Conservation (phyloP, 2,329 filamentous ascomycete species). For the Aspergillus transmontanensis region DNA sequence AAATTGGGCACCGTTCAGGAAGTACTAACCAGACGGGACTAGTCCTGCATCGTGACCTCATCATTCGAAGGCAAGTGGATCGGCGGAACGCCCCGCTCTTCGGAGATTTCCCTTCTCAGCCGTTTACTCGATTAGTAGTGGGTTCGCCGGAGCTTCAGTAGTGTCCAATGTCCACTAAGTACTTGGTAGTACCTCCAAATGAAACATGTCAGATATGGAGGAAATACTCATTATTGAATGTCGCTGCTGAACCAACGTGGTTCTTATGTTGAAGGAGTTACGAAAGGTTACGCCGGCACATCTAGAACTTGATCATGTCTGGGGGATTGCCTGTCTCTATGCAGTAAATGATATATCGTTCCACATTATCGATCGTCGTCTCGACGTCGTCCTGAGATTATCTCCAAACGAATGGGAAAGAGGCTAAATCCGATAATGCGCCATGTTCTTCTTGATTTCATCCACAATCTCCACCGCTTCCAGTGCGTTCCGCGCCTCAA, state of each 20-base stretch:
- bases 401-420: neutral
- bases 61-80: slow-evolving; percentile 11
- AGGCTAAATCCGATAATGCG: slow-evolving; percentile 43
- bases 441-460: slow-evolving; percentile 64
- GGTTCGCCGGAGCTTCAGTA: neutral
- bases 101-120: slow-evolving; percentile 7
- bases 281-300: neutral
- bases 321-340: neutral
- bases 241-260: too few species aligned
- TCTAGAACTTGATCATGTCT: neutral
- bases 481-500: slow-evolving; percentile 59
- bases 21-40: neutral
- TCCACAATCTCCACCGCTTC: slow-evolving; percentile 65
- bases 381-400: neutral
- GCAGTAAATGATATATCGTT: neutral
- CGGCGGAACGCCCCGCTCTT: slow-evolving; percentile 14
- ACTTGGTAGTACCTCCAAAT: neutral
- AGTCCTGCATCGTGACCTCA: slow-evolving; percentile 20
- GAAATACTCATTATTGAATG: neutral
- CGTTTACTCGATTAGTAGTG: too few species aligned
- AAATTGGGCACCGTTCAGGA: neutral
- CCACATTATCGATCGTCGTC: neutral
- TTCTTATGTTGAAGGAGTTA: neutral
- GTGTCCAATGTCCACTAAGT: neutral
- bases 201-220: neutral